Conservation (phyloP, 306 rosid species). For the Nissolia schottii region DNA sequence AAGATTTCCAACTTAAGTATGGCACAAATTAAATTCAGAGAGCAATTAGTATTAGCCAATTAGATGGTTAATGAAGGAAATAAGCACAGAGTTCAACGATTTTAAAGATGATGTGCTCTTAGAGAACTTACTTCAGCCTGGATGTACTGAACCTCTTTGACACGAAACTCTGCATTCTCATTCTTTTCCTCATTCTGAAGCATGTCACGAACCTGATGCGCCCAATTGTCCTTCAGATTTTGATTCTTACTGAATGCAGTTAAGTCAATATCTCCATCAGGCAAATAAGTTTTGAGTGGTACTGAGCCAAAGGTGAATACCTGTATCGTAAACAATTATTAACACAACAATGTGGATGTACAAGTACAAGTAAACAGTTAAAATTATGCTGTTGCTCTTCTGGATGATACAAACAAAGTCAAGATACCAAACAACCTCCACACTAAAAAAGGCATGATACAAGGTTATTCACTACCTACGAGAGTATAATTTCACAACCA, state of each 20-base stretch:
- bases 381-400: background rate
- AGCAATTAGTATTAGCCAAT: constrained; percentile 7
- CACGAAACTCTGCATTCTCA: constrained; percentile 84
- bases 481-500: constrained; percentile 2
- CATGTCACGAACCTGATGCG: constrained; percentile 92
- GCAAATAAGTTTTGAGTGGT: constrained; percentile 95
- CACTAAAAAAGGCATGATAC: background rate
- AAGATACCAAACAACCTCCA: background rate
- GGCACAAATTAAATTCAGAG: constrained; percentile 2
- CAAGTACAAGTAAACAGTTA: background rate
- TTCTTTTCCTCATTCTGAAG: constrained; percentile 90
- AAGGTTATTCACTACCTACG: background rate
- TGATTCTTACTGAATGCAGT: constrained; percentile 82
- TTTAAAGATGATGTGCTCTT: constrained; percentile 2
- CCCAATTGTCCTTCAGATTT: constrained; percentile 86
- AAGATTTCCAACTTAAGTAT: constrained; percentile 9
- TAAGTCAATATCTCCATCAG: constrained; percentile 99
- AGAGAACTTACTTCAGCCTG: constrained; percentile 85
- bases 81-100: background rate
- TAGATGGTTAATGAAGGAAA: background rate
- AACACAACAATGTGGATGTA: background rate
- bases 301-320: constrained; percentile 97
- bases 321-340: constrained; percentile 40
- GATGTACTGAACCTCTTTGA: constrained; percentile 97
- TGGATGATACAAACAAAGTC: constrained; percentile 6